These are phyloP conservation scores for Candida insectalens DNA, from an alignment of 805 yeast genomes.

Conservation along the genomic window DNA sequence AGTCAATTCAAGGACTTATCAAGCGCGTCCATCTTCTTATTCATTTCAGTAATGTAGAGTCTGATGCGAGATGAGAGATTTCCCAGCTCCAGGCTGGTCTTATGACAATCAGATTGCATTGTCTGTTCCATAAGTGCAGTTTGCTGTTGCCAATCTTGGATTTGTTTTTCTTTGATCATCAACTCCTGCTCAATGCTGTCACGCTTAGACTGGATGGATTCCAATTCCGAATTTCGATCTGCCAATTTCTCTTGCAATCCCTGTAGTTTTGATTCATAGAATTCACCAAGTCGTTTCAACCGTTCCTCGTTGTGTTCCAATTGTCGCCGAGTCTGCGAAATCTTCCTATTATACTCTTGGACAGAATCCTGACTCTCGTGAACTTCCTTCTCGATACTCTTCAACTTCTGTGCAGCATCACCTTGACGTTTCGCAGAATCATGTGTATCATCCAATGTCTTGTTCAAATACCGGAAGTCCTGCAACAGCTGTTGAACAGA, in stretches of 20 bases:
- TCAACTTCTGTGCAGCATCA: slow-evolving; percentile 14
- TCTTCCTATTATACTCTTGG: slow-evolving; percentile 32
- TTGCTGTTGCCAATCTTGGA: slow-evolving; percentile 27
- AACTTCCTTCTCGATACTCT: slow-evolving; percentile 25
- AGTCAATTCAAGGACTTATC: background rate
- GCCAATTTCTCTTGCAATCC: slow-evolving; percentile 32
- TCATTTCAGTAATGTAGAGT: slow-evolving; percentile 43
- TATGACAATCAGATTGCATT: slow-evolving; percentile 43
- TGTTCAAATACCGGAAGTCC: slow-evolving; percentile 32
- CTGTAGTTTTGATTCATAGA: slow-evolving; percentile 34
- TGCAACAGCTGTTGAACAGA: slow-evolving; percentile 44
- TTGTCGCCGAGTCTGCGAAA: slow-evolving; percentile 40
- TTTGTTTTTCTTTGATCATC: slow-evolving; percentile 36
- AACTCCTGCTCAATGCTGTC: slow-evolving; percentile 39
- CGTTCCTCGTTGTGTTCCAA: slow-evolving; percentile 39
- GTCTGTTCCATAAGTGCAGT: slow-evolving; percentile 29
- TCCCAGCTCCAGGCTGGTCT: slow-evolving; percentile 43
- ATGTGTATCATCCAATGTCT: slow-evolving; percentile 39
- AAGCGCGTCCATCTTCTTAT: slow-evolving; percentile 20
- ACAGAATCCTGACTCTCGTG: slow-evolving; percentile 30
- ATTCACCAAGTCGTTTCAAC: slow-evolving; percentile 31
- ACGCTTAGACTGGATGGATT: slow-evolving; percentile 38
- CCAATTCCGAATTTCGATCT: slow-evolving; percentile 35
- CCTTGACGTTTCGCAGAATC: slow-evolving; percentile 36
- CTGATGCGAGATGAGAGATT: slow-evolving; percentile 45